Evolutionary conservation across 2,329 filamentous ascomycete genomes (phyloP).

Genomic region (Pseudofabraea citricarpa): DNA sequence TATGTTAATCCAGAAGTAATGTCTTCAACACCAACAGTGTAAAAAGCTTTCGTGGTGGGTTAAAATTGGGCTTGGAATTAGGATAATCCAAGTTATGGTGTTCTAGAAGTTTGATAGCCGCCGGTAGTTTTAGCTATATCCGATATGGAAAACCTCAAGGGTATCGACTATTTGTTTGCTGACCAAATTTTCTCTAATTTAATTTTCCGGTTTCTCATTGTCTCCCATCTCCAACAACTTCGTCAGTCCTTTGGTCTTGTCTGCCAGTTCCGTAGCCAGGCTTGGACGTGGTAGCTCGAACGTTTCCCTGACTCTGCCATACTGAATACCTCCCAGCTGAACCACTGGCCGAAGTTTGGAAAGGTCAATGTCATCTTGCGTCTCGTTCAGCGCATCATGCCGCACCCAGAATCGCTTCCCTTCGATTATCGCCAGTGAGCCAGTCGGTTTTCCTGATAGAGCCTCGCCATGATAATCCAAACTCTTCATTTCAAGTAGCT

Average conservation of each 20-base stretch:
- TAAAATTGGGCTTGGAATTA: too few species aligned
- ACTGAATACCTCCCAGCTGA: conserved; percentile 81
- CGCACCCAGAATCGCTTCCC: conserved; percentile 84
- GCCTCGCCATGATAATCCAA: conserved; percentile 72
- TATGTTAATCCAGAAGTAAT: too few species aligned
- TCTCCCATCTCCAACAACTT: background rate
- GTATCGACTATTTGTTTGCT: too few species aligned
- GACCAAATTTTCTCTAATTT: too few species aligned
- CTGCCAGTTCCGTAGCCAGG: background rate
- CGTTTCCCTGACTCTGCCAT: conserved; percentile 46
- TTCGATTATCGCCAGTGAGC: conserved; percentile 72
- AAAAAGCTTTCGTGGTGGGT: too few species aligned
- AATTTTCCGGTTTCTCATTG: too few species aligned
- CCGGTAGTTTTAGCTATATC: too few species aligned
- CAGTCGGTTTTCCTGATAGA: conserved; percentile 68
- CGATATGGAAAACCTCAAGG: too few species aligned
- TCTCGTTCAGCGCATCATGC: conserved; percentile 81
- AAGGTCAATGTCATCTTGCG: conserved; percentile 68
- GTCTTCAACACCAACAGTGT: too few species aligned
- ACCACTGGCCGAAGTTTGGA: conserved; percentile 69
- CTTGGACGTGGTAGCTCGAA: background rate
- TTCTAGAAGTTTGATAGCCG: too few species aligned
- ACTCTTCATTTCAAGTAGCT: conserved; percentile 55
- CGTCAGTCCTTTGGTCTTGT: background rate
- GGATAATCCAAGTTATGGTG: too few species aligned